These are phyloP conservation scores for Peltaster fructicola DNA, from an alignment of 2,329 filamentous ascomycete species.

Conservation along the genomic window DNA sequence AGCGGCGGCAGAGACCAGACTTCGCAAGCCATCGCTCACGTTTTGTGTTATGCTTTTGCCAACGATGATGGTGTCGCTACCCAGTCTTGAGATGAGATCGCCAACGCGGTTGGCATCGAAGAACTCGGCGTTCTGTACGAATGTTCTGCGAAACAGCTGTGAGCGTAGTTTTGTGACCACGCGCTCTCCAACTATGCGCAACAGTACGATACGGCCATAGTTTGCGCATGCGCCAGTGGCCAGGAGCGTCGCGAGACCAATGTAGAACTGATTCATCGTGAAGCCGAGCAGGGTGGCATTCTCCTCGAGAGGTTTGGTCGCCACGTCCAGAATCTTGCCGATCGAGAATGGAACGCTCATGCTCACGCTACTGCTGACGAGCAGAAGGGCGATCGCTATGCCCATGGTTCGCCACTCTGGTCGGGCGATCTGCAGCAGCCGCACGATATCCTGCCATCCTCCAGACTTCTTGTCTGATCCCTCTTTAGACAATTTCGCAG, in stretches of 20 bases:
- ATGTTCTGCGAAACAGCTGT: conserved; percentile 77
- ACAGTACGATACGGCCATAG: conserved; percentile 81
- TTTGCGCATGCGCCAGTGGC: conserved; percentile 76
- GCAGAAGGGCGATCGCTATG: conserved; percentile 67
- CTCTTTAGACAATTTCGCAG: conserved; percentile 73
- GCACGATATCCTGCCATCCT: conserved; percentile 60
- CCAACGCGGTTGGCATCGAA: conserved; percentile 96
- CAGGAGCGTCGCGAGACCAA: conserved; percentile 54
- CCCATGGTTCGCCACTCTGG: conserved; percentile 66
- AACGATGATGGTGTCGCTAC: conserved; percentile 92
- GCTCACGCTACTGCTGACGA: conserved; percentile 80
- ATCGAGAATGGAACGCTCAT: conserved; percentile 97
- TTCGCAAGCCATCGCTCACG: conserved; percentile 82
- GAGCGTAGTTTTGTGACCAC: conserved; percentile 82
- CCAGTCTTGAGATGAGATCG: conserved; percentile 85
- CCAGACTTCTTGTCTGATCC: conserved; percentile 28
- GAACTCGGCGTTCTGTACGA: conserved; percentile 95
- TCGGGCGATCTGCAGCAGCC: conserved; percentile 72
- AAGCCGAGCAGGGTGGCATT: conserved; percentile 64
- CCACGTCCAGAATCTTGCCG: conserved; percentile 83
- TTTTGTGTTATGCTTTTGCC: conserved; percentile 98
- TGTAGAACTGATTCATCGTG: conserved; percentile 73
- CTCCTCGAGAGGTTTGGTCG: conserved; percentile 47
- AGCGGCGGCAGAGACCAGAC: conserved; percentile 74
- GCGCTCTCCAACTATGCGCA: conserved; percentile 85